Evolutionary conservation across 1,284 basidiomycete species (phyloP), one percentile per base, ranked within the genome.

Genomic region (Moesziomyces globuligerus): DNA sequence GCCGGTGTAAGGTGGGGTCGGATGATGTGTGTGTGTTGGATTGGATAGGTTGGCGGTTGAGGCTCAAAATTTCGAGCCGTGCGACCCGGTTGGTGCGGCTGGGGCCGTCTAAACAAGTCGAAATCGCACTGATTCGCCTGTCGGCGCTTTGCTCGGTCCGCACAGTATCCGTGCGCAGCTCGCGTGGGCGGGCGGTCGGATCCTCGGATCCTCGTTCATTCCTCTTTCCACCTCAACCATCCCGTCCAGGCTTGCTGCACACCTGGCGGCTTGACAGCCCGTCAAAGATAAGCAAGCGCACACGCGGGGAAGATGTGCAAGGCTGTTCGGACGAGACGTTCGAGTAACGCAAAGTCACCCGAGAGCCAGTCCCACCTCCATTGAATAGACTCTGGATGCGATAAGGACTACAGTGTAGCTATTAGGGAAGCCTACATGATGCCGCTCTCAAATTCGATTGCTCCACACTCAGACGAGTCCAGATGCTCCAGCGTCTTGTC

Each of bases 391-490:
- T n/a, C n/a, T n/a, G n/a, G n/a, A n/a, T n/a, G n/a, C n/a, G n/a
- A n/a, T n/a, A n/a, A n/a, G n/a, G n/a, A n/a, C n/a, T n/a, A n/a
- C n/a, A n/a, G n/a, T n/a, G n/a, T n/a, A n/a, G n/a, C n/a, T n/a
- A n/a, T n/a, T n/a, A n/a, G n/a, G n/a, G n/a, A n/a, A n/a, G n/a
- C 10, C 38, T 51, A 67, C 32, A 52, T 39, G 32, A 67, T 61
- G 15, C 64, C 64, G 48, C 64, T 67, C 20, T 67, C 64, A 17
- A 67, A 67, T 10, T 67, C 64, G 38, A 67, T 52, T 1, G 57
- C 57, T 21, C 64, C 64, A n/a, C 64, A 67, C n/a, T 67, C 64
- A 9, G 64, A 67, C 20, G 32, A 45, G 40, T 67, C 57, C 17
- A 67, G 48, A n/a, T 67, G 64, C 34, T 49, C 32, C n/a, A 67